Base-by-base conservation (phyloP, 2,329 filamentous ascomycete genomes). In the Fusarium circinatum region DNA sequence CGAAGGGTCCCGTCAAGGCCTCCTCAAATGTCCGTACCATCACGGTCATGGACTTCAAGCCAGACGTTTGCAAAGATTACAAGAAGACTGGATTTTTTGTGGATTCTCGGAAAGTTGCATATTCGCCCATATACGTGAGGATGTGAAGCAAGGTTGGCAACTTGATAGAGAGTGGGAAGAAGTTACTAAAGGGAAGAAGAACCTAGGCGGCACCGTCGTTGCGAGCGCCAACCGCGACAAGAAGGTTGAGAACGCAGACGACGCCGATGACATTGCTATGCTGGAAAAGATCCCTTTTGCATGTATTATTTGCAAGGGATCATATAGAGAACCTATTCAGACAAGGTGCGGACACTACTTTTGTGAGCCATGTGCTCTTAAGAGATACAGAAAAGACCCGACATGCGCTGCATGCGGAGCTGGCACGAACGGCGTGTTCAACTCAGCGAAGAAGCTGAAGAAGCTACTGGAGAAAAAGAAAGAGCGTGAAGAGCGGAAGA, bases 291-390 rank as follows among this genome's bases (percentile, higher is more conserved):
- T 98, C 28, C 95, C 95, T 0, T 98, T 98, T 80, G 93, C 90
- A 3, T 98, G 95, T 82, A 90, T 97, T 73, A 94, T 98, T 70
- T 98, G 95, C 86, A 91, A 92, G 77, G 89, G 90, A 42, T 83
- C 91, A 3, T 98, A 98, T 83, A 92, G 90, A 77, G 88, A 89
- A 65, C 96, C 96, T 0, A 89, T 98, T 18, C 85, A 96, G 30
- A 98, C 96, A 18, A 93, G 94, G 74, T 99, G 96, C 76, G 93
- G 94, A 1, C 96, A 99, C 82, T 98, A 98, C 82, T 98, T 98
- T 80, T 99, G 96, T 80, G 93, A 98, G 82, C 87, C 89, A 3
- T 99, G 96, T 82, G 96, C 96, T 32, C 85, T 98, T 76, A 91
- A 93, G 80, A 85, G 95, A 74, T 98, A 98, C 80, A 88, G 93